Evolutionary conservation across 148 eudicot genomes (phyloP).

Genomic region (Tetragonia tetragonoides): DNA sequence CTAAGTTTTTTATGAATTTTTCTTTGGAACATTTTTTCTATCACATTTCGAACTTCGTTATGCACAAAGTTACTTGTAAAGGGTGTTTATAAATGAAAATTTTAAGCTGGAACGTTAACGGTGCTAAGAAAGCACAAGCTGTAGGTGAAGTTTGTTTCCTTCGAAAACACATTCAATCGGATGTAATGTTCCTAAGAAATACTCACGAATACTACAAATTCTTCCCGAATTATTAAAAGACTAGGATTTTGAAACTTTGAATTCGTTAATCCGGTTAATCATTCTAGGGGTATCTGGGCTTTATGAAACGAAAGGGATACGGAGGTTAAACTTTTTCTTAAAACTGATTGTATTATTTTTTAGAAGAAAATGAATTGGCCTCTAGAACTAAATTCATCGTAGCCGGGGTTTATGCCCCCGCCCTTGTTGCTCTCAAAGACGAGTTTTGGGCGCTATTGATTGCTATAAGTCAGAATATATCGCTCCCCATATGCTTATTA

Average conservation of each 20-base stretch:
- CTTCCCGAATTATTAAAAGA: not conserved
- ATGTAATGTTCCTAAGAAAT: not conserved
- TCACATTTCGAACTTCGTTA: too few relatives aligned
- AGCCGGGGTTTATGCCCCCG: not conserved
- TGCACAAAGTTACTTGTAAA: too few relatives aligned
- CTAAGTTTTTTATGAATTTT: too few relatives aligned
- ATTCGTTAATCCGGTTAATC: not conserved
- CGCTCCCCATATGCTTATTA: not conserved
- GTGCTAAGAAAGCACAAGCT: not conserved
- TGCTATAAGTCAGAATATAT: not conserved
- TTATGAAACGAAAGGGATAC: not conserved
- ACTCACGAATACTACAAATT: not conserved
- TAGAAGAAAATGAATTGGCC: not conserved
- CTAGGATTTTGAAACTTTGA: not conserved
- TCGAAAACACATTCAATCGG: not conserved
- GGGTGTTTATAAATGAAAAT: too few relatives aligned
- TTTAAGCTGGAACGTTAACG: too few relatives aligned
- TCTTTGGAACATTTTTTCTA: too few relatives aligned
- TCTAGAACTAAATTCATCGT: not conserved
- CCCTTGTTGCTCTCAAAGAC: not conserved
- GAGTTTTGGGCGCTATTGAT: not conserved
- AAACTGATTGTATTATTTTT: not conserved
- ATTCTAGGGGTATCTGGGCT: not conserved
- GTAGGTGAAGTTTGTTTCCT: not conserved
- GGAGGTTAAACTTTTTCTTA: not conserved